phyloP scores from a whole-genome alignment of 2,329 filamentous ascomycete species.

The Talaromyces marneffei region DNA sequence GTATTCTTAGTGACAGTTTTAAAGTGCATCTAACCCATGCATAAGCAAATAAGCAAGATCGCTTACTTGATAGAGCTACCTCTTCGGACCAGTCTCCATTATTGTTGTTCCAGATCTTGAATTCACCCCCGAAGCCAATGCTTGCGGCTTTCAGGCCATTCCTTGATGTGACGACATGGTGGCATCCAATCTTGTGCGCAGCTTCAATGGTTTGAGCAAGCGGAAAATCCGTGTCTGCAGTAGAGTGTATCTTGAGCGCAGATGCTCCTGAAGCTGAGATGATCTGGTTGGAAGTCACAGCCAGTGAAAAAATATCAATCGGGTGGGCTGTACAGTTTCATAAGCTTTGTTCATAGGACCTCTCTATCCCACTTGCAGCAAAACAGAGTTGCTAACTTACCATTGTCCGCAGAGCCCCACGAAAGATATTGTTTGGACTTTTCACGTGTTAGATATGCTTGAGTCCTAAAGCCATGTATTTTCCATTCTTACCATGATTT shows the following conservation, averaged over 20 bases:
- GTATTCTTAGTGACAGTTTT: constrained; percentile 1
- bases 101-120: constrained; percentile 70
- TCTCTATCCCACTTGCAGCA: background rate
- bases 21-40: background rate
- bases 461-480: background rate
- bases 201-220: constrained; percentile 71
- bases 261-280: constrained; percentile 83
- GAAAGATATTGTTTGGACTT: constrained; percentile 99
- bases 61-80: constrained; percentile 40
- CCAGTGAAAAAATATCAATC: constrained; percentile 78
- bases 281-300: constrained; percentile 65
- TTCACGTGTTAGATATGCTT: constrained; percentile 15
- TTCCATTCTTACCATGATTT: constrained; percentile 21
- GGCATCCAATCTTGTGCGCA: constrained; percentile 83
- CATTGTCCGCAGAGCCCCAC: constrained; percentile 81
- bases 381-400: constrained; percentile 48
- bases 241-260: constrained; percentile 73
- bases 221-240: constrained; percentile 63
- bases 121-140: constrained; percentile 81
- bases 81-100: constrained; percentile 52
- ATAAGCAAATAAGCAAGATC: background rate
- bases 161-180: constrained; percentile 70
- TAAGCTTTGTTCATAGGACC: background rate
- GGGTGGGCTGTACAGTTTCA: constrained; percentile 60
- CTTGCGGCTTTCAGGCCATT: constrained; percentile 70